Percentiles rank a stretch among this genome's conserved stretches.
Evolutionary conservation across 768 basidiomycete genomes (phyloP).

Genomic region (Phanerochaete carnosa): DNA sequence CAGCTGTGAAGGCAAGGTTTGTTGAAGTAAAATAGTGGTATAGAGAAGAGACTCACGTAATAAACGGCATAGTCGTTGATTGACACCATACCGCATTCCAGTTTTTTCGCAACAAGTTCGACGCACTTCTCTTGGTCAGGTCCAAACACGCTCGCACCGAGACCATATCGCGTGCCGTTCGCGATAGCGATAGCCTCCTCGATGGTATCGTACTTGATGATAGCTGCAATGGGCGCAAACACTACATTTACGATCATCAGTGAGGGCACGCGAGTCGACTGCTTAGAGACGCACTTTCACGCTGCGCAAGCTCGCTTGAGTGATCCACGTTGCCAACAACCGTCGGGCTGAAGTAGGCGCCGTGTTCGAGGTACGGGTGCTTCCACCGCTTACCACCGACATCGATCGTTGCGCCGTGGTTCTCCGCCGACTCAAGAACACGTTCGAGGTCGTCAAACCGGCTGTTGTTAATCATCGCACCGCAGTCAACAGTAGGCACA

Average conservation of each 20-base stretch:
- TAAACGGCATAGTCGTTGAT: conserved; percentile 93
- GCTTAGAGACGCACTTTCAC: conserved; percentile 65
- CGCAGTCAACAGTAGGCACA: conserved; percentile 75
- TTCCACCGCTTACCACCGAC: conserved; percentile 62
- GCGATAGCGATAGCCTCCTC: conserved; percentile 87
- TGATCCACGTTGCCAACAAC: conserved; percentile 75
- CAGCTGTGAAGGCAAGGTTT: conserved; percentile 40
- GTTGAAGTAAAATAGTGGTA: not conserved
- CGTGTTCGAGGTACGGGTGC: conserved; percentile 68
- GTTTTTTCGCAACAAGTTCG: conserved; percentile 68
- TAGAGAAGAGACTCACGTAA: conserved; percentile 51
- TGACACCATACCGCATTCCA: conserved; percentile 97
- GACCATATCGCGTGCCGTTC: conserved; percentile 83
- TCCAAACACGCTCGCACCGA: conserved; percentile 95
- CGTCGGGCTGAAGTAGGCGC: conserved; percentile 84
- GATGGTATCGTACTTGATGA: conserved; percentile 80
- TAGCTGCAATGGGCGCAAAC: conserved; percentile 88
- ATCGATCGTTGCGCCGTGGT: conserved; percentile 59
- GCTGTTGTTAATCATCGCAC: conserved; percentile 78
- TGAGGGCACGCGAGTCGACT: not conserved
- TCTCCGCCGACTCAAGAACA: conserved; percentile 66
- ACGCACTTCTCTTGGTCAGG: conserved; percentile 71
- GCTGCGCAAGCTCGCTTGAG: conserved; percentile 72
- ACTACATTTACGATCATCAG: conserved; percentile 41
- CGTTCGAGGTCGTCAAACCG: conserved; percentile 68